Base-by-base conservation (phyloP, 2,329 filamentous ascomycete species). In the Xylaria sp. region DNA sequence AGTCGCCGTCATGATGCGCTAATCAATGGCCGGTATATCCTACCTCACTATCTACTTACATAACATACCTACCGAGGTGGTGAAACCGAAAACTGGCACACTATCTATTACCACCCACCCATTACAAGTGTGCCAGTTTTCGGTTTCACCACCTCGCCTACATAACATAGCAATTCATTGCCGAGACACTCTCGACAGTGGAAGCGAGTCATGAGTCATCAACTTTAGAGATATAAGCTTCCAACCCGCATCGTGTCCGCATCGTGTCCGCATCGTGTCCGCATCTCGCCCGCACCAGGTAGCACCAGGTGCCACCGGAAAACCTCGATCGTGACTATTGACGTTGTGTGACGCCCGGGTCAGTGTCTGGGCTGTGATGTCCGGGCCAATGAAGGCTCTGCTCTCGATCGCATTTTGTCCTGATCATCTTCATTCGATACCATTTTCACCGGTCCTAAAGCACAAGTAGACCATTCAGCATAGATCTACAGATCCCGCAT, bases 161-260 rank as follows among this genome's bases (percentile, higher is more conserved):
- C 23, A 25, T 25, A 25, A n/a, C 52, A 4, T 50, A 4, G n/a
- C 15, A 23, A 23, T 7, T 56, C 12, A 20, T 41, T 34, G 51
- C 62, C 54, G 12, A 58, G 54, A 41, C 23, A 25, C 1, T 25
- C 23, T 25, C 23, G 23, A 25, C 23, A 34, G 18, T 1, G 9
- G 20, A 9, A 37, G 7, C 31, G 15, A 55, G 50, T 66, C 25
- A 55, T 66, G 63, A 66, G 9, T 66, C 63, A 66, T 66, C 37
- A 54, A 18, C 15, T n/a, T 48, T 23, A 4, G 23, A 9, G 20
- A n/a, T 8, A 25, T 31, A 1, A 23, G n/a, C 41, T 28, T n/a
- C 15, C 15, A n/a, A n/a, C 18, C 25, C 63, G 56, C 48, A 44
- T 52, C 34, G 25, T 65, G 28, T 28, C 28, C 28, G 28, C 28